Evolutionary conservation across 495 filamentous ascomycete genomes (phyloP).

Genomic region (Glarea lozoyensis): DNA sequence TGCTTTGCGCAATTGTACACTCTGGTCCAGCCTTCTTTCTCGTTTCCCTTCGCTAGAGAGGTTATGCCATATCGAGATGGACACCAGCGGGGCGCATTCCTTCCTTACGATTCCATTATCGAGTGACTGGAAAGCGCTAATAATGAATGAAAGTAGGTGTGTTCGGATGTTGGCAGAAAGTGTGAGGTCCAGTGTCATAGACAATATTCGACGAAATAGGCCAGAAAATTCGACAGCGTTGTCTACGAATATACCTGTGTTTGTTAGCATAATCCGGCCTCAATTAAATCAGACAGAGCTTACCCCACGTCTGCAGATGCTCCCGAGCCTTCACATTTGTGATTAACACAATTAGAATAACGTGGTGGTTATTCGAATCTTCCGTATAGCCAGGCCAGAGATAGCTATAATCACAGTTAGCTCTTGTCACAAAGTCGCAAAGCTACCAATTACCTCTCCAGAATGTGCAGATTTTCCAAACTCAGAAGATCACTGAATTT

Average conservation of each 20-base stretch:
- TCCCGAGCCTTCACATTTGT: conserved; percentile 84
- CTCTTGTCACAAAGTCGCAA: not conserved
- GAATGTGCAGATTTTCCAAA: conserved; percentile 80
- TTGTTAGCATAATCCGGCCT: conserved; percentile 1
- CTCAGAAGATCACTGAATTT: conserved; percentile 66
- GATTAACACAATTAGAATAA: conserved; percentile 75
- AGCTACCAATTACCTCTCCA: conserved; percentile 59
- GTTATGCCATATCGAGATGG: conserved; percentile 93
- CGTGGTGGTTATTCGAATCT: conserved; percentile 82
- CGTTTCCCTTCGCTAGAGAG: conserved; percentile 51
- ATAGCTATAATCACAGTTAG: conserved; percentile 47
- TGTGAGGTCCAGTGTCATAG: conserved; percentile 76
- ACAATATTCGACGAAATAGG: conserved; percentile 83
- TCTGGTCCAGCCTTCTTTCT: conserved; percentile 57
- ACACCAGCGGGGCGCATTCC: conserved; percentile 91
- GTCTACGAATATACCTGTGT: conserved; percentile 61
- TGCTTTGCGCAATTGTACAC: conserved; percentile 66
- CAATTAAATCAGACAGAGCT: conserved; percentile 11
- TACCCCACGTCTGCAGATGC: conserved; percentile 79
- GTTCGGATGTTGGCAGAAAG: conserved; percentile 62
- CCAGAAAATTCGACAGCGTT: conserved; percentile 76
- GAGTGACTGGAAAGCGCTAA: conserved; percentile 86
- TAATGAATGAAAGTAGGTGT: conserved; percentile 77
- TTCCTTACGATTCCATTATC: conserved; percentile 85
- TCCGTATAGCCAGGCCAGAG: conserved; percentile 92